A percentile compares a stretch with the other conserved stretches of the same genome.
phyloP scores from a whole-genome alignment of 768 basidiomycete genomes.

The Dioszegia crocea region DNA sequence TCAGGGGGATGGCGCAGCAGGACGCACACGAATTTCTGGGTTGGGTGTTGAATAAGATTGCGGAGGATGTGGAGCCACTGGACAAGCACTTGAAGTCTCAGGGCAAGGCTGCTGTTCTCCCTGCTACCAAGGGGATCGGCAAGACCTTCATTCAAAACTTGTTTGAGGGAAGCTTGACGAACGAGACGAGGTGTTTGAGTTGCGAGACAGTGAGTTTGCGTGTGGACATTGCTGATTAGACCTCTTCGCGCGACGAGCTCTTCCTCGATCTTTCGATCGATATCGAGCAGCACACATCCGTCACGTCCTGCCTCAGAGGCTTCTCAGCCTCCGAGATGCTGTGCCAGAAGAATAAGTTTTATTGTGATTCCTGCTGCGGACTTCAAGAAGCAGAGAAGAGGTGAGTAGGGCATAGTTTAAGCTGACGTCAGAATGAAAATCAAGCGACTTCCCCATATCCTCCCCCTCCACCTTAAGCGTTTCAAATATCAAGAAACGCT shows the following conservation, averaged over 20 bases:
- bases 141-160: conserved; percentile 81
- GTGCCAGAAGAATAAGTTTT: conserved; percentile 96
- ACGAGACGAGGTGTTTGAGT: conserved; percentile 93
- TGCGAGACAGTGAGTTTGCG: conserved; percentile 79
- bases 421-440: conserved; percentile 84
- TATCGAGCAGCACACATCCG: conserved; percentile 95
- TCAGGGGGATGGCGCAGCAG: conserved; percentile 88
- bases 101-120: conserved; percentile 19
- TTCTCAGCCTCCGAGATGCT: conserved; percentile 99
- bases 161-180: conserved; percentile 89
- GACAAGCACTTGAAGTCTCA: conserved; percentile 24
- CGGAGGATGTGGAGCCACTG: conserved; percentile 79
- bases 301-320: conserved; percentile 90
- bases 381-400: conserved; percentile 97
- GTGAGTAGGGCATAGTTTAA: conserved; percentile 53
- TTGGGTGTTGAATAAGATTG: conserved; percentile 84
- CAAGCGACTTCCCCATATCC: conserved; percentile 88
- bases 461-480: conserved; percentile 92
- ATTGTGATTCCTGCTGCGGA: conserved; percentile 94
- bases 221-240: conserved; percentile 53
- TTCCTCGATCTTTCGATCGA: conserved; percentile 99
- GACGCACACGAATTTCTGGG: conserved; percentile 99
- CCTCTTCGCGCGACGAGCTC: conserved; percentile 87
- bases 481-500: conserved; percentile 98
- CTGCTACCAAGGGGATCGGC: conserved; percentile 8